Evolutionary conservation across 169 alveolate genomes (phyloP).

Genomic region (Cytauxzoon felis): DNA sequence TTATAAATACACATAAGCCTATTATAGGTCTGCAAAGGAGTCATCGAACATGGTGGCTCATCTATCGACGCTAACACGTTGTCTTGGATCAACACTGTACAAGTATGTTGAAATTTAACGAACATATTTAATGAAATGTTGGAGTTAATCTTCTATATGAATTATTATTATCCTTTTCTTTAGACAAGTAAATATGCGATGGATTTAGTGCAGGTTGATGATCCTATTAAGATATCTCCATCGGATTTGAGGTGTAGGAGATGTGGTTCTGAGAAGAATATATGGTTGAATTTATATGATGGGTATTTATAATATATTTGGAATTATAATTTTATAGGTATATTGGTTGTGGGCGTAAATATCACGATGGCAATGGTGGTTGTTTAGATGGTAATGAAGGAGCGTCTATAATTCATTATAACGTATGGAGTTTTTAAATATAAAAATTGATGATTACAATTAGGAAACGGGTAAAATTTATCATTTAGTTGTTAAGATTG

Average conservation of each 20-base stretch:
- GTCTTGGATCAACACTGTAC: conserved; percentile 10
- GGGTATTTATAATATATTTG: conserved; percentile 21
- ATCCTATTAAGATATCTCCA: conserved; percentile 45
- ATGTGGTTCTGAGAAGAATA: conserved; percentile 62
- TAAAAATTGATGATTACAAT: not conserved
- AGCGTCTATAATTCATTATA: conserved; percentile 84
- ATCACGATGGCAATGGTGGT: conserved; percentile 83
- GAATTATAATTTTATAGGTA: conserved; percentile 43
- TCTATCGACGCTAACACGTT: conserved; percentile 27
- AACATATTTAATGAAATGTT: no score
- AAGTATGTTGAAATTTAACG: not conserved
- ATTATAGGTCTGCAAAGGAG: conserved; percentile 20
- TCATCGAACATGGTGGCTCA: conserved; percentile 42
- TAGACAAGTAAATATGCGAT: conserved; percentile 61
- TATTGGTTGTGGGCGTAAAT: conserved; percentile 86
- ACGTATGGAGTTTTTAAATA: not conserved
- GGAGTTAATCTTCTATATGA: not conserved
- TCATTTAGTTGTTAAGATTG: conserved; percentile 89
- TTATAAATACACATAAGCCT: not conserved
- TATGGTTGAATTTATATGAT: conserved; percentile 74
- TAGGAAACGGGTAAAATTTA: conserved; percentile 73
- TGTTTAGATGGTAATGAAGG: conserved; percentile 85
- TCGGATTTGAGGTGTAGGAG: conserved; percentile 53
- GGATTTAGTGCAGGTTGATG: conserved; percentile 50
- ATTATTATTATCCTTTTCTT: not conserved